Base-by-base conservation (phyloP, 768 basidiomycete species). In the Pulveroboletus sp. region DNA sequence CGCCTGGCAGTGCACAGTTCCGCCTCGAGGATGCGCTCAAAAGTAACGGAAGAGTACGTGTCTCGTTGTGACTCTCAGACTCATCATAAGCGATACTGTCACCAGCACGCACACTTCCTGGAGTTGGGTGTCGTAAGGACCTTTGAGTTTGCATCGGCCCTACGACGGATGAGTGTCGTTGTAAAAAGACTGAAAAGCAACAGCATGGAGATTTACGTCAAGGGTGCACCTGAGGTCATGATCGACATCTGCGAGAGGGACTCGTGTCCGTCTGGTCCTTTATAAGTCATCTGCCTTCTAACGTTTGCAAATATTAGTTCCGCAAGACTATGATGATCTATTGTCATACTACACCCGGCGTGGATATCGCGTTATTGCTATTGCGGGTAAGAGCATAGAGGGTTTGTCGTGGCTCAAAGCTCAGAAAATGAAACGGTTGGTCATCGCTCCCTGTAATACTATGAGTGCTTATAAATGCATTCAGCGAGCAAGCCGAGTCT, bases 181-280 rank as follows among this genome's bases (percentile, higher is more conserved):
- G 95, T 97, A 60, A 99, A 97, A 68, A 78, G 92, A 45, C 78
- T 99, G 46, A 96, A 88, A 67, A 94, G 94, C 57, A 81, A 71
- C 46, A 92, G 89, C 66, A 97, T 99, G 93, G 96, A 99, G 65
- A 77, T 97, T 10, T 98, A 98, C 64, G 93, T 94, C 60, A 99
- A 99, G 65, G 96, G 96, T n/a, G 96, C 96, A 2, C 96, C 96
- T 0, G 96, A 99, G 69, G 92, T 97, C 49, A 98, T 99, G 94
- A 67, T 71, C 7, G 93, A 94, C 37, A 97, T 99, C 49, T 99
- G 96, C 65, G 88, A 93, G 47, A 84, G 77, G 53, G 81, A 86
- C 45, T 89, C 94, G n/a, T 85, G 95, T 98, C 60, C 58, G 93
- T 74, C 38, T n/a, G 32, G 31, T 54, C 39, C n/a, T 51, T 46